Conservation (phyloP, 768 basidiomycete species). For the Megacollybia marginata region DNA sequence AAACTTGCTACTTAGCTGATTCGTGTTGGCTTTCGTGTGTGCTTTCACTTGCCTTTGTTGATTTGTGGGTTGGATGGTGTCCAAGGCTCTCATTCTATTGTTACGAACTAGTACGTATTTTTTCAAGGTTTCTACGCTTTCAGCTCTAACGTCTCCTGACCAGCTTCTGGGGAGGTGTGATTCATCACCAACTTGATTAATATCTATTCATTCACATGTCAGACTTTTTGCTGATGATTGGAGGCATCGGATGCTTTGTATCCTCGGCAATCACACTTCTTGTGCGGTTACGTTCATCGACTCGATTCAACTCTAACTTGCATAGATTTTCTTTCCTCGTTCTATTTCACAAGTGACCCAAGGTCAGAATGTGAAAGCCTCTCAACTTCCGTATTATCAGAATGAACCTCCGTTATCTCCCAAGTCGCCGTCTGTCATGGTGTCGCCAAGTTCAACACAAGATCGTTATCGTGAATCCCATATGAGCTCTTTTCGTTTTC, state of each 20-base stretch:
- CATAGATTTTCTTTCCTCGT: slow-evolving; percentile 78
- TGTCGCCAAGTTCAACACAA: background rate
- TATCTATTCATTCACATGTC: slow-evolving; percentile 1
- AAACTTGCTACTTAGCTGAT: slow-evolving; percentile 36
- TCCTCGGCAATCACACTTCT: slow-evolving; percentile 78
- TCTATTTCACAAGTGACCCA: slow-evolving; percentile 52
- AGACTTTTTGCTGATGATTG: slow-evolving; percentile 69
- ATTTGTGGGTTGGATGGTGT: slow-evolving; percentile 62
- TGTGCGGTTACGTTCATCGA: slow-evolving; percentile 31
- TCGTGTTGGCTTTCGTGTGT: slow-evolving; percentile 69
- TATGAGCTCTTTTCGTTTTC: background rate
- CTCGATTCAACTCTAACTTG: slow-evolving; percentile 32
- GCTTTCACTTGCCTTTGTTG: slow-evolving; percentile 65
- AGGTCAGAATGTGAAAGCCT: slow-evolving; percentile 21
- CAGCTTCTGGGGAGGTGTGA: slow-evolving; percentile 51
- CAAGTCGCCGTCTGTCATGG: background rate
- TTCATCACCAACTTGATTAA: too few species aligned
- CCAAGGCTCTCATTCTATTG: slow-evolving; percentile 38
- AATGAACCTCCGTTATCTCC: slow-evolving; percentile 1
- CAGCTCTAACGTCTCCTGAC: slow-evolving; percentile 10
- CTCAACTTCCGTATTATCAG: slow-evolving; percentile 19
- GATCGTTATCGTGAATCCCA: background rate
- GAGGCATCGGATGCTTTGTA: slow-evolving; percentile 68
- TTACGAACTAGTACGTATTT: slow-evolving; percentile 46
- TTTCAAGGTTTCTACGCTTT: background rate